Percentiles rank a stretch among this genome's conserved stretches.
Evolutionary conservation across 306 rosid genomes (phyloP).

Genomic region (Alnus glutinosa): DNA sequence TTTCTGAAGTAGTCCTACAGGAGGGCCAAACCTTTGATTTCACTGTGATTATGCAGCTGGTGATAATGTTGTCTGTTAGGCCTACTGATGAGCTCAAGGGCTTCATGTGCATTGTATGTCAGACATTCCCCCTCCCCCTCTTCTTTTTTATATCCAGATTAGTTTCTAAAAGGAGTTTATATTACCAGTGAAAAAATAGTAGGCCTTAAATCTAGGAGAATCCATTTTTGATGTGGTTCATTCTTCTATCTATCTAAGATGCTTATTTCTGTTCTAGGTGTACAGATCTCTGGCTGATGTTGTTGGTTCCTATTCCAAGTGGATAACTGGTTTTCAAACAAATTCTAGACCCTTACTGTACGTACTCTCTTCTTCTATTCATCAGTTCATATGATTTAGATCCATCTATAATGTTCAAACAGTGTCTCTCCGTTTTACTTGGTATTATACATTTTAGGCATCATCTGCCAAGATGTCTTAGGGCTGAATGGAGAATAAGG

Average conservation of each 20-base stretch:
- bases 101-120: conserved; percentile 79
- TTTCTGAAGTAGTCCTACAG: conserved; percentile 81
- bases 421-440: not conserved
- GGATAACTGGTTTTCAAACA: conserved; percentile 71
- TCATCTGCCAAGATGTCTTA: conserved; percentile 16
- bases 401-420: conserved; percentile 9
- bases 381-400: conserved; percentile 17
- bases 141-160: conserved; percentile 31
- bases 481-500: conserved; percentile 14
- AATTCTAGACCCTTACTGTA: conserved; percentile 79
- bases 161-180: conserved; percentile 28
- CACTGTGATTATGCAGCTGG: conserved; percentile 84
- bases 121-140: conserved; percentile 19
- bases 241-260: conserved; percentile 30
- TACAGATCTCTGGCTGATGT: conserved; percentile 89
- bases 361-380: conserved; percentile 40
- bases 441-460: conserved; percentile 14
- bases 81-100: conserved; percentile 80
- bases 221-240: not conserved
- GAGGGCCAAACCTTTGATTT: conserved; percentile 78
- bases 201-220: conserved; percentile 2
- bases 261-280: conserved; percentile 55
- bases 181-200: conserved; percentile 2
- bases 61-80: conserved; percentile 67
- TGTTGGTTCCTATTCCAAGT: conserved; percentile 88